Evolutionary conservation across 495 filamentous ascomycete genomes (phyloP), one percentile per base, ranked within the genome.

Genomic region (Aspergillus indologenus): DNA sequence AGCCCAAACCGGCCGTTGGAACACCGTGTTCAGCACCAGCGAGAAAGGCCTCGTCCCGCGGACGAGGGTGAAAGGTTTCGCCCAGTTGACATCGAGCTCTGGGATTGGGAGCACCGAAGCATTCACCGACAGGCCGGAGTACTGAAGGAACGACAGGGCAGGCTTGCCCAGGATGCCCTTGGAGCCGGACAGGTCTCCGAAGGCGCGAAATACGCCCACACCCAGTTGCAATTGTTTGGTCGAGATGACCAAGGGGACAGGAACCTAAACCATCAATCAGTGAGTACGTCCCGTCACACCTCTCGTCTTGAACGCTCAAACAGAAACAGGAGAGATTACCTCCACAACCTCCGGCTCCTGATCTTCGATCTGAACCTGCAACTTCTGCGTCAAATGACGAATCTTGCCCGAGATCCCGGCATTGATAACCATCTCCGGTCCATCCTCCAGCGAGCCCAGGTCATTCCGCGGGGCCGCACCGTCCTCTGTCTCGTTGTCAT

Each of bases 1-100:
- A 26, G 71, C 61, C n/a, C 42, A 52, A 6, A 71, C 53, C 0
- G 71, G 74, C 21, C 63, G 63, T 12, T 63, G 54, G 45, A 78
- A 67, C 19, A 56, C 68, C 48, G 61, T 69, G 18, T 53, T 65
- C 21, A 70, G 50, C 31, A 56, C 67, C 26, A 78, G 63, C 26
- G 60, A 65, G 54, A 79, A 68, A 0, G 75, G 77, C 45, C 61
- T 69, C 42, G 69, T 71, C 19, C 70, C 69, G 29, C 68, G 60
- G 29, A 77, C 56, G 12, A 69, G 70, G 11, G 63, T 56, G 21
- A 77, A 60, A 15, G 62, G 57, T 29, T 75, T 73, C 22, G 58
- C 57, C 43, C 78, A 18, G 5, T 58, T 69, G 3, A 72, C 65
- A 29, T 66, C 58, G 18, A 80, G 22, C 3, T 65, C 40, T 5